Conservation (phyloP, 139 green algal species). For the Chlamydomonas asymmetrica region DNA sequence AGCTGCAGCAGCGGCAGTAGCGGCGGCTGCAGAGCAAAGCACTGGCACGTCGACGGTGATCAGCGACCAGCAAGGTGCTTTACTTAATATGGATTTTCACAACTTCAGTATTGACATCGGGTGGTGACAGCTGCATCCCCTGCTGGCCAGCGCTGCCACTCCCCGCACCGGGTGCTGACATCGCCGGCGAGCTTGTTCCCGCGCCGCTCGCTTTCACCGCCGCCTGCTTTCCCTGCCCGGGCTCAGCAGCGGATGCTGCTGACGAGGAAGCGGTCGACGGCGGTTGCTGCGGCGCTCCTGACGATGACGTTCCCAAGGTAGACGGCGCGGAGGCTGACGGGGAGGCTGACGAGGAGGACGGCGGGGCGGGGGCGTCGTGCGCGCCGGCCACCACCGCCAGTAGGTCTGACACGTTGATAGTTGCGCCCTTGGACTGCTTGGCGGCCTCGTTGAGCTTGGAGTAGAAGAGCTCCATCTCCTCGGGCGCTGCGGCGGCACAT, state of each 20-base stretch:
- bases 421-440: not conserved
- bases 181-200: not conserved
- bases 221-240: not conserved
- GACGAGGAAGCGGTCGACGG: not conserved
- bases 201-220: not conserved
- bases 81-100: slow-evolving; percentile 22
- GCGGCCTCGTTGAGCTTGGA: slow-evolving; percentile 16
- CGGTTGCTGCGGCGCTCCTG: not conserved
- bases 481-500: slow-evolving; percentile 16
- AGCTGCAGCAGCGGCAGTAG: no score
- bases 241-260: not conserved
- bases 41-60: no score
- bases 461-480: slow-evolving; percentile 38
- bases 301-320: not conserved
- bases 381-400: not conserved
- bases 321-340: no score
- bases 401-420: slow-evolving; percentile 1
- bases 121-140: no score
- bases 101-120: slow-evolving; percentile 1
- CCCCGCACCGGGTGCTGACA: slow-evolving; percentile 6
- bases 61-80: no score
- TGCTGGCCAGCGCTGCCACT: no score
- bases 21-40: no score
- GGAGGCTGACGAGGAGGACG: not conserved
- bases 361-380: not conserved